Base-by-base conservation (phyloP, 2,329 filamentous ascomycete genomes). In the Albifimbria verrucaria region DNA sequence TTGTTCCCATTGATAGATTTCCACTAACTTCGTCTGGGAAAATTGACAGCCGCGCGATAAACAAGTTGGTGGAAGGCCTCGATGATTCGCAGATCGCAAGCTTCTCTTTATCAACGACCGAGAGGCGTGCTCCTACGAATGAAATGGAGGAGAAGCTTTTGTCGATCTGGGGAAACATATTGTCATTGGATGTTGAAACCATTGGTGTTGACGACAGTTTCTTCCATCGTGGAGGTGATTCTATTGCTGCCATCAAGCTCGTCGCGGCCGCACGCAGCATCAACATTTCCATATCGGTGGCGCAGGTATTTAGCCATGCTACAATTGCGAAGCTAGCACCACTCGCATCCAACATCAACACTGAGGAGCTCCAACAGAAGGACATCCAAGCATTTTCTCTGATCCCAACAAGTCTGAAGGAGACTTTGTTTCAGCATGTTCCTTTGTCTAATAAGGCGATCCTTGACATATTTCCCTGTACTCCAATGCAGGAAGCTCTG, bases 171-270 rank as follows among this genome's bases (percentile, higher is more conserved):
- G 49, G 52, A 3, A 20, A 52, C 25, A 25, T 54, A 7, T 36
- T 56, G 2, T 21, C 21, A 7, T 20, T 49, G 18, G 45, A 43
- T 41, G 20, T 47, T 10, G 7, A 54, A 1, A 50, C 43, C 2
- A 72, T 77, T 22, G 66, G 69, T 7, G 53, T 63, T 3, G 55
- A 59, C 4, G 57, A 62, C 36, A 59, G 57, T 48, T 67, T 67
- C 54, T 62, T 67, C 32, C 44, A 51, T 3, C 55, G 67, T 7
- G 65, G 65, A 2, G 65, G 65, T 7, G 62, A 65, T 23, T 67
- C 64, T 2, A 57, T 67, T 17, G 52, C 55, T 1, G 63, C 64
- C 1, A 67, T 67, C 20, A 49, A 56, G 3, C 32, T 61, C 2
- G 56, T 51, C 5, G 41, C 52, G 4, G n/a, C 44, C 7, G 51